A percentile compares a stretch with the other conserved stretches of the same genome.
Conservation (phyloP, 106 monocot species). For the Dioscorea alata region DNA sequence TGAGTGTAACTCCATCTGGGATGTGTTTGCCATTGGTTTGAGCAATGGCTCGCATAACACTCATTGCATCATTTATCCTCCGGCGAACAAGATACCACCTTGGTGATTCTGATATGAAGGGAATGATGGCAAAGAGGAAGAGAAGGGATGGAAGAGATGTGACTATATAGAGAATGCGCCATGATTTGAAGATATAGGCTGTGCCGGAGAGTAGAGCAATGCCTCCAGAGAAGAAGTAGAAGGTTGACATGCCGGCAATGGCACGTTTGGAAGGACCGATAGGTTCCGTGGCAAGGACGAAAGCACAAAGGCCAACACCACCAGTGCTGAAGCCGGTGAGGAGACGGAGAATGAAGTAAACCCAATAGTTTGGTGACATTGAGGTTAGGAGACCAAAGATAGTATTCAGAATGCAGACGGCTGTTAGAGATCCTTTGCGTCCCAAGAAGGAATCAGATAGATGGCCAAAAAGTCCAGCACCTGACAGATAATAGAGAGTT, state of each 20-base stretch:
- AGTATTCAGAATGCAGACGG: constrained; percentile 50
- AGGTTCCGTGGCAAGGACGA: constrained; percentile 93
- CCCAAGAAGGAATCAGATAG: constrained; percentile 87
- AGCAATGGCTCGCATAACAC: constrained; percentile 47
- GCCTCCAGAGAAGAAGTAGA: constrained; percentile 95
- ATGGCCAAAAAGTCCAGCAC: constrained; percentile 82
- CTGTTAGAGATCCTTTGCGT: constrained; percentile 52
- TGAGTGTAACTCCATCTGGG: constrained; percentile 23
- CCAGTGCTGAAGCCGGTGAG: constrained; percentile 82
- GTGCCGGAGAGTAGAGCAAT: constrained; percentile 49
- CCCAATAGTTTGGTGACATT: constrained; percentile 49
- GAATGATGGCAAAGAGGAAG: constrained; percentile 48
- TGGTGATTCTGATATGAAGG: constrained; percentile 85
- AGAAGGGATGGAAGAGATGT: constrained; percentile 70
- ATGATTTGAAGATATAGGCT: constrained; percentile 51
- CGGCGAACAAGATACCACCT: constrained; percentile 85
- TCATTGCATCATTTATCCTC: constrained; percentile 31
- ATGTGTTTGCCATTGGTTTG: constrained; percentile 26
- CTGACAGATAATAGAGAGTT: constrained; percentile 19
- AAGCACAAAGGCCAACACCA: constrained; percentile 79
- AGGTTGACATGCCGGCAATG: constrained; percentile 74
- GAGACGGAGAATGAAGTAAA: constrained; percentile 62
- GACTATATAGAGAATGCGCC: constrained; percentile 63
- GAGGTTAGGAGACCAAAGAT: constrained; percentile 74
- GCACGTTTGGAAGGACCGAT: constrained; percentile 68